Base-by-base conservation (phyloP, 495 filamentous ascomycete genomes). In the Neurospora sp. region DNA sequence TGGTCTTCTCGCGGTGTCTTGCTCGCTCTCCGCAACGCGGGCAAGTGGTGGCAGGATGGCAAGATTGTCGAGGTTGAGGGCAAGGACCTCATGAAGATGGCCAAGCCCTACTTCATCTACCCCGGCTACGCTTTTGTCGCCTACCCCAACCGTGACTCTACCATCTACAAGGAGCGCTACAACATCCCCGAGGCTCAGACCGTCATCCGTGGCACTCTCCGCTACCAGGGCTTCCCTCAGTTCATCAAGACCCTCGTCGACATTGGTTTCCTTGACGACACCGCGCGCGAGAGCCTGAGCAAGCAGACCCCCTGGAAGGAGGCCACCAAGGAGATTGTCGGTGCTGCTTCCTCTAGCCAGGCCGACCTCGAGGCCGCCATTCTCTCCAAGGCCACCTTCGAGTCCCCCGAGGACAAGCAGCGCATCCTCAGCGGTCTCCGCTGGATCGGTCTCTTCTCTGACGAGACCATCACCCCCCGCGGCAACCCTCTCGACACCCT, bases 61-160 rank as follows among this genome's bases (percentile, higher is more conserved):
- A 86, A 94, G 82, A 80, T 90, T 44, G 87, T 90, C 76, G 87
- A 89, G 68, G 85, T 88, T 5, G 79, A 80, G 4, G 76, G 78
- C 69, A 79, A 86, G 70, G 91, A 94, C 27, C 87, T 98, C 65
- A 97, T 98, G 96, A 91, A 83, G 69, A 87, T 87, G 68, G 93
- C 95, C 20, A 94, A 95, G 86, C 94, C 95, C 11, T 98, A 97
- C 87, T 88, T 87, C 77, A 95, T 97, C 85, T 96, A 94, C 82
- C 92, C 92, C 22, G 84, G 94, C 40, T 98, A 90, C 78, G 90
- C 92, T 35, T 96, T 97, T 77, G 93, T 97, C 70, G 94, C 91
- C 10, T 99, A 98, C 81, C 93, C 93, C 12, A 98, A 98, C 88
- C 87, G 95, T 71, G 94, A 98, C 82, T 96, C 92, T 2, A 94